Conservation (phyloP, 2,329 filamentous ascomycete species). For the Trichoderma asperellum region DNA sequence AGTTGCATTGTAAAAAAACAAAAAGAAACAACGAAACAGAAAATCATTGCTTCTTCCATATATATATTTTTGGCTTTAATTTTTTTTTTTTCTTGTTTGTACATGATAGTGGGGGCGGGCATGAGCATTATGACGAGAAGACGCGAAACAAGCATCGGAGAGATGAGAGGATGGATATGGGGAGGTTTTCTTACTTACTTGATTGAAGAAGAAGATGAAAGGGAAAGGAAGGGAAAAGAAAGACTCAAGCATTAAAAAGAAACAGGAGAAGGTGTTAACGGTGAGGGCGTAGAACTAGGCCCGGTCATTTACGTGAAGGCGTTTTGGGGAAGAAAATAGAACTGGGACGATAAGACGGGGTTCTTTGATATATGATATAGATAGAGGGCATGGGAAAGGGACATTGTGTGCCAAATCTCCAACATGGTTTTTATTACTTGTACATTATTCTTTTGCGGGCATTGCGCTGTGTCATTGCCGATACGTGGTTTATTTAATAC, state of each 20-base stretch:
- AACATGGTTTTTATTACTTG: constrained; percentile 33
- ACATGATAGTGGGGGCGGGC: constrained; percentile 10
- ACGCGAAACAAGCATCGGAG: constrained; percentile 11
- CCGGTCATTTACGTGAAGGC: constrained; percentile 24
- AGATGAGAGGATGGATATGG: neutral
- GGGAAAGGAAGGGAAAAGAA: neutral
- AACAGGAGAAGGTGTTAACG: constrained; percentile 30
- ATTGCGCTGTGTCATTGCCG: neutral
- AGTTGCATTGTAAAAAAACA: neutral
- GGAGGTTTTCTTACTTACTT: neutral
- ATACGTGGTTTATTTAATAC: neutral
- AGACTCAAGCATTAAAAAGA: constrained; percentile 35
- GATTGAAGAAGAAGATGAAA: neutral
- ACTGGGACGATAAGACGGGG: constrained; percentile 34
- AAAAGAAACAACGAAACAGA: neutral
- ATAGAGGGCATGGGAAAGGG: constrained; percentile 35
- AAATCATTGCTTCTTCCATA: neutral
- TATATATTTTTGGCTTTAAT: neutral
- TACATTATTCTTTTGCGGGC: neutral
- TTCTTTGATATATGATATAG: constrained; percentile 33
- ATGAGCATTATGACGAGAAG: constrained; percentile 20
- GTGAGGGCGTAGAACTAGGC: neutral
- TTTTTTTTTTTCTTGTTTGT: neutral
- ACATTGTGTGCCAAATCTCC: constrained; percentile 34
- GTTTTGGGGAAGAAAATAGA: constrained; percentile 33